Percentiles rank a stretch among this genome's conserved stretches.
These are phyloP conservation scores for Flaveria brownii DNA, from an alignment of 129 eudicot species.

Conservation along the genomic window DNA sequence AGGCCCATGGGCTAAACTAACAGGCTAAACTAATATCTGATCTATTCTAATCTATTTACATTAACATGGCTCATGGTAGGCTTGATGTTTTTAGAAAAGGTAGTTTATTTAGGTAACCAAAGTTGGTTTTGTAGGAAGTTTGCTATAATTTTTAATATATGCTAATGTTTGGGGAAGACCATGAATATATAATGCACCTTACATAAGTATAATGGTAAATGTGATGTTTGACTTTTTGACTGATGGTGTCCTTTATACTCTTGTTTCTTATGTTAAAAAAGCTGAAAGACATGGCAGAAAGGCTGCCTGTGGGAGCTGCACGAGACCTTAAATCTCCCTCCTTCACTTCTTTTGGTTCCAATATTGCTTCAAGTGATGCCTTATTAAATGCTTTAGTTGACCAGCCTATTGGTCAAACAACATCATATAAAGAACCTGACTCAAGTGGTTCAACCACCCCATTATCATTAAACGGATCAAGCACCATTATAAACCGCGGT, in stretches of 20 bases:
- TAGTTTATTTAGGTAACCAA: not conserved
- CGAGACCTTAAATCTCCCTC: slow-evolving; percentile 61
- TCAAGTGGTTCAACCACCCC: slow-evolving; percentile 50
- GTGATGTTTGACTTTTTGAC: not conserved
- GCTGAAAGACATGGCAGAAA: slow-evolving; percentile 97
- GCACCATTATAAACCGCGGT: slow-evolving; percentile 44
- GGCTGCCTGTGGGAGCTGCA: slow-evolving; percentile 85
- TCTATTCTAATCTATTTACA: too few species aligned
- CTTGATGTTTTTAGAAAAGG: not conserved
- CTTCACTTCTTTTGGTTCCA: slow-evolving; percentile 49
- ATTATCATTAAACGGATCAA: slow-evolving; percentile 52
- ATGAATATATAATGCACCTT: not conserved
- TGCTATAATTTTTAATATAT: not conserved
- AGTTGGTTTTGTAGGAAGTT: not conserved
- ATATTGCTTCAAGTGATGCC: slow-evolving; percentile 48
- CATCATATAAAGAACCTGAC: slow-evolving; percentile 50
- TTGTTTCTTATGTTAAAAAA: slow-evolving; percentile 28
- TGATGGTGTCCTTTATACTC: slow-evolving; percentile 6
- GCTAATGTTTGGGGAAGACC: not conserved
- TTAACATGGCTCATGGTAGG: not conserved
- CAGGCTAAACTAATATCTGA: too few species aligned
- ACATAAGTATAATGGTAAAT: not conserved
- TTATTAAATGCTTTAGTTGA: slow-evolving; percentile 48
- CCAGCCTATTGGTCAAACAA: slow-evolving; percentile 48
- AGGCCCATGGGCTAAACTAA: too few species aligned